Base-by-base conservation (phyloP, 441 rosid genomes). In the Biscutella auriculata region DNA sequence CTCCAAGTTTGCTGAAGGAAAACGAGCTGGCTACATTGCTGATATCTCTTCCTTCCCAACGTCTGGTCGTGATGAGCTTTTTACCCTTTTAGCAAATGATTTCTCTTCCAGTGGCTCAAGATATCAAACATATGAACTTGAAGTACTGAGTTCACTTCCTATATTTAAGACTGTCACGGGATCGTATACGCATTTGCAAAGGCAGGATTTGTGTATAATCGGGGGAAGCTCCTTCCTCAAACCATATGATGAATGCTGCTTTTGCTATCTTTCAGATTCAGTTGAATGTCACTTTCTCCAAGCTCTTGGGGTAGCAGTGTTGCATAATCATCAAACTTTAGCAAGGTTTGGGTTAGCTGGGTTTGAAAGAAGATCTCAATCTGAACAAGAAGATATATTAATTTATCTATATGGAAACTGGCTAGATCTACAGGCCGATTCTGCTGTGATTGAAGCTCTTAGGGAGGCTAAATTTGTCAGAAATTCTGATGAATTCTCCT, bases 271-370 rank as follows among this genome's bases (percentile, higher is more conserved):
- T 26, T 48, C 85, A 33, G 88, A 82, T 64, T 85, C 99, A 53
- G 67, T 73, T 58, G 89, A 87, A 63, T 77, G 68, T 69, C 77
- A 76, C 60, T 74, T 93, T 53, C 83, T 93, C 53, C 76, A 66
- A 57, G 93, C 97, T 63, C 96, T 93, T 57, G 95, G 97, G 65
- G 82, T 93, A 48, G 78, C 84, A 66, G 89, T 83, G 73, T 80
- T 87, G 80, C 77, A 75, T 60, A 86, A 89, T 77, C 93, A 81
- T 64, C 93, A 89, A 74, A 89, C 87, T 68, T 73, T 89, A 73
- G 85, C 74, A 61, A 87, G 85, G 79, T 89, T 89, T 75, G 86
- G 93, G 53, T 78, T 93, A 71, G 88, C 97, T 65, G 84, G 68
- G 49, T 93, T 82, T 65, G 95, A 87, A 75, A 70, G 73, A 73